A percentile compares a stretch with the other conserved stretches of the same genome.
phyloP scores from a whole-genome alignment of 345 rosid genomes.

The Brassica juncea region DNA sequence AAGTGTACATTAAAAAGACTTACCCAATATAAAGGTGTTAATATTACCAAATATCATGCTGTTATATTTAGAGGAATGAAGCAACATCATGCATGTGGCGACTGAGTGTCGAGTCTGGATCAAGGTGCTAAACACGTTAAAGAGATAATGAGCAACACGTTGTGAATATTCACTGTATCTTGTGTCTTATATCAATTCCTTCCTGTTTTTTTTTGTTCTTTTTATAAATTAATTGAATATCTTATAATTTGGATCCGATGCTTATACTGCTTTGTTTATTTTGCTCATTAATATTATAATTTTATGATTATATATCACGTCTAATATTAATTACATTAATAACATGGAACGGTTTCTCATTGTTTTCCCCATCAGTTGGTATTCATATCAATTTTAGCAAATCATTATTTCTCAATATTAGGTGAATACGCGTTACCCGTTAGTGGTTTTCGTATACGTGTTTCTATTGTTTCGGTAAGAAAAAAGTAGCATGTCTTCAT shows the following conservation, averaged over 20 bases:
- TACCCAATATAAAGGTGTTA: neutral
- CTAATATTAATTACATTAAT: neutral
- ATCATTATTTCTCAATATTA: neutral
- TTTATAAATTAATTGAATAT: neutral
- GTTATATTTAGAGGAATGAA: neutral
- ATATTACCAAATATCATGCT: neutral
- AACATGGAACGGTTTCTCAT: neutral
- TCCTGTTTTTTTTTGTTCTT: neutral
- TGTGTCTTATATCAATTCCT: neutral
- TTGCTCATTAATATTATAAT: neutral
- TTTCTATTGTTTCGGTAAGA: neutral
- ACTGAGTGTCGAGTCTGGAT: neutral
- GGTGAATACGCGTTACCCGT: neutral
- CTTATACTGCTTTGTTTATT: neutral
- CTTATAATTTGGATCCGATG: constrained; percentile 14
- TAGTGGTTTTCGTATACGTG: neutral
- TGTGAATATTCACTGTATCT: constrained; percentile 19
- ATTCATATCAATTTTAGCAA: neutral
- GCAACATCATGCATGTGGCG: neutral
- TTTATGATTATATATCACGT: neutral
- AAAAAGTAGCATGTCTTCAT: neutral
- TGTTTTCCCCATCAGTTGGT: neutral
- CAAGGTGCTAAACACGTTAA: constrained; percentile 35
- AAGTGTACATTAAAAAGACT: neutral
- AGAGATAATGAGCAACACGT: constrained; percentile 30